Base-by-base conservation (phyloP, 306 rosid genomes). In the Leucaena leucocephala region DNA sequence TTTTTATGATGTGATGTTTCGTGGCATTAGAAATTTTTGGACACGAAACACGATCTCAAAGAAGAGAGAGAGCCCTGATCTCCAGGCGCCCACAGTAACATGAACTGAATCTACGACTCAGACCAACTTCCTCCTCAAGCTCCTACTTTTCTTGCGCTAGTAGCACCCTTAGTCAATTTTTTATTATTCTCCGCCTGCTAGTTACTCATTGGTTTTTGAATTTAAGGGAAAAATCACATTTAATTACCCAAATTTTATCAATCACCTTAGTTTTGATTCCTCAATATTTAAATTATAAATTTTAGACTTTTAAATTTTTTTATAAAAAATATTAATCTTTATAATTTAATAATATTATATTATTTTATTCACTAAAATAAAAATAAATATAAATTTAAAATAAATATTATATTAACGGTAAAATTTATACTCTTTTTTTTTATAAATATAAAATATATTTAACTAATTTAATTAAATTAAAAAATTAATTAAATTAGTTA, bases 1-100 rank as follows among this genome's bases (percentile, higher is more conserved):
- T 3, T 39, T 33, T 15, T 65, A 44, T 9, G 75, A 55, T 73
- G 71, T 13, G 66, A 46, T 22, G 8, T 62, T 75, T 35, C 1
- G 34, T 62, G 71, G 33, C 42, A 33, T 38, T 44, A 12, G 62
- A 15, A 34, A 22, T 4, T 58, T 14, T n/a, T 35, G 19, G 70
- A 27, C 43, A 62, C 19, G 58, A 40, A 45, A 16, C 27, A 27
- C 27, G 27, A 36, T 2, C 59, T 22, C 76, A 40, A n/a, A 43
- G 68, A 48, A 73, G 69, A 35, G 13, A 13, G 27, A 13, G 13
- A 27, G 67, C 27, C 2, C 9, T 2, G 22, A 61, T 4, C 0
- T 34, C 34, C 74, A 39, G 74, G 58, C 85, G 85, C 82, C 75
- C 85, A 77, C 79, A 4, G 82, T 8, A 21, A 27, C 14, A 13